phyloP scores from a whole-genome alignment of 2,329 filamentous ascomycete genomes.

The Pseudopithomyces maydicus region DNA sequence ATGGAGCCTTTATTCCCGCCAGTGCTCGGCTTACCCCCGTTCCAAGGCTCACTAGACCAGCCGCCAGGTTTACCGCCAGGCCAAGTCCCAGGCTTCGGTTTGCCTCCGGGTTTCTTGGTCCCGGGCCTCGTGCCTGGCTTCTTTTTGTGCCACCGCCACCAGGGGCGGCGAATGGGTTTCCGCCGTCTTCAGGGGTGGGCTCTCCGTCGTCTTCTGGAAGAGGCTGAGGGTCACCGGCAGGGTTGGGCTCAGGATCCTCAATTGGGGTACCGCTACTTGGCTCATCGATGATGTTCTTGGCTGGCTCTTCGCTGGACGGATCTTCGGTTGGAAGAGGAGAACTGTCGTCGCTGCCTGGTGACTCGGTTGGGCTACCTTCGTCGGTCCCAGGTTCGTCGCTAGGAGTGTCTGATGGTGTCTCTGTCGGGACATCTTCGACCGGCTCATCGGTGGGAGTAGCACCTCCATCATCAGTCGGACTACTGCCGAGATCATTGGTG shows the following conservation, averaged over 20 bases:
- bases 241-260: neutral
- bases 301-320: too few relatives aligned
- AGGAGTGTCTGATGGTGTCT: neutral
- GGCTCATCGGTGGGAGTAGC: neutral
- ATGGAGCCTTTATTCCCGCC: neutral
- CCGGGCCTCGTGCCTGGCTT: neutral
- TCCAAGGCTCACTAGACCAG: neutral
- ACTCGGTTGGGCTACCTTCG: neutral
- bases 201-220: neutral
- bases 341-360: neutral
- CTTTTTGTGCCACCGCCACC: neutral
- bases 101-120: neutral
- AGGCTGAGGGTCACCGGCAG: neutral
- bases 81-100: neutral
- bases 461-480: neutral
- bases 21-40: neutral
- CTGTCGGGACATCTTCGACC: neutral
- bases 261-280: neutral
- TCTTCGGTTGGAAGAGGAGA: neutral
- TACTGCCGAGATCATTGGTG: too few relatives aligned
- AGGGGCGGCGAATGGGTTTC: neutral
- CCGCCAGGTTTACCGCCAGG: neutral
- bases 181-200: neutral
- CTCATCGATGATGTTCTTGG: neutral
- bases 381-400: neutral